phyloP scores from a whole-genome alignment of 768 basidiomycete species.

The Collybiopsis confluens region DNA sequence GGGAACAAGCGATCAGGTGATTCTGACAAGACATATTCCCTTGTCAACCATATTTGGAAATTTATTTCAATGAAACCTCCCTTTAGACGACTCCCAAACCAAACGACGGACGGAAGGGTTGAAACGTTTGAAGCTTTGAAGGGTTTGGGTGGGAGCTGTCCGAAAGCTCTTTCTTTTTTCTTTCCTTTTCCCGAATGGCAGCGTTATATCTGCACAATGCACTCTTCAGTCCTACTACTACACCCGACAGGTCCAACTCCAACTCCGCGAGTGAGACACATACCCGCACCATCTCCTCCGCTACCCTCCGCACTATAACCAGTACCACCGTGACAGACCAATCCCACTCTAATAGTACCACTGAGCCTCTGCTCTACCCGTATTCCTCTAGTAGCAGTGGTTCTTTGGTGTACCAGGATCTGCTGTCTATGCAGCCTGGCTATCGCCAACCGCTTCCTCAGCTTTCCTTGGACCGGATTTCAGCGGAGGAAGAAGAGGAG shows the following conservation, averaged over 20 bases:
- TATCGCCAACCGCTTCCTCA: conserved; percentile 24
- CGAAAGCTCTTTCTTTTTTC: no score
- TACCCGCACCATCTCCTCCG: conserved; percentile 26
- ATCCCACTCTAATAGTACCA: conserved; percentile 40
- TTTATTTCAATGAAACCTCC: no score
- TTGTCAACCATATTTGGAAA: no score
- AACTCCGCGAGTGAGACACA: no score
- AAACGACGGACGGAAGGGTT: no score
- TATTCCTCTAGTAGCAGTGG: neutral
- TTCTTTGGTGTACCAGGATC: conserved; percentile 24
- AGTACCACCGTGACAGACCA: no score
- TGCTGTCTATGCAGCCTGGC: conserved; percentile 26
- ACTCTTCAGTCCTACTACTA: conserved; percentile 3
- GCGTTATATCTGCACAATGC: conserved; percentile 12
- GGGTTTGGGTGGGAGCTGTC: no score
- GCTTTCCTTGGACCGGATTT: conserved; percentile 21
- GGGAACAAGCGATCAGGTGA: no score
- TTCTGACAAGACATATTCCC: no score
- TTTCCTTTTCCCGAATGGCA: conserved; percentile 2
- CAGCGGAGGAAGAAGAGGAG: conserved; percentile 26
- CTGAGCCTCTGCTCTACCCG: conserved; percentile 37
- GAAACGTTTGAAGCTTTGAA: no score
- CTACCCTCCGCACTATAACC: conserved; percentile 32
- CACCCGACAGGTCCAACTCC: neutral
- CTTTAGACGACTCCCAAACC: no score